These are phyloP conservation scores for Paraconiothyrium brasiliense DNA, from an alignment of 2,329 filamentous ascomycete species.

Conservation along the genomic window DNA sequence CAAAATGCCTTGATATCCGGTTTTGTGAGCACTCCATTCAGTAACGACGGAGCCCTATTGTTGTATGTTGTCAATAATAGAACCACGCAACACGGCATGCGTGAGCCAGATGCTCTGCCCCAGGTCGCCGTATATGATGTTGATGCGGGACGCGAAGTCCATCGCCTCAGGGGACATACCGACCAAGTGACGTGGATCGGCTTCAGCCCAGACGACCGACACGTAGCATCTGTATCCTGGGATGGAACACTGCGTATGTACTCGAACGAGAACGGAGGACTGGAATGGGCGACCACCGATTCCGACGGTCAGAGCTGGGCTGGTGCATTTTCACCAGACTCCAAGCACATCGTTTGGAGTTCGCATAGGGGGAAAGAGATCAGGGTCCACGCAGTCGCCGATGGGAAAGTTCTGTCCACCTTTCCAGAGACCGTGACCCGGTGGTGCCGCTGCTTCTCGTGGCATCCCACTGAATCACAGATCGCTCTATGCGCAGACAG, in stretches of 20 bases:
- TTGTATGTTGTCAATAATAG: conserved; percentile 28
- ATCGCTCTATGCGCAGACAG: conserved; percentile 33
- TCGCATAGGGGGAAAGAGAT: conserved; percentile 24
- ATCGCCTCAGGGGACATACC: conserved; percentile 35
- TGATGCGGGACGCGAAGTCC: conserved; percentile 22
- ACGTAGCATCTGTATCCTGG: conserved; percentile 39
- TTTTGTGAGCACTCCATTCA: conserved; percentile 30
- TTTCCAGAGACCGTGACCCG: conserved; percentile 23
- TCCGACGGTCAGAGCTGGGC: conserved; percentile 33
- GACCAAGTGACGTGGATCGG: conserved; percentile 39
- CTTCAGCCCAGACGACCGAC: conserved; percentile 33
- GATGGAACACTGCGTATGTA: conserved; percentile 43
- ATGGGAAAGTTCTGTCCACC: conserved; percentile 25
- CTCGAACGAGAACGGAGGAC: conserved; percentile 25
- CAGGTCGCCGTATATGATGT: conserved; percentile 33
- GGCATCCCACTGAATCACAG: conserved; percentile 35
- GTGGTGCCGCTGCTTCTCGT: conserved; percentile 35
- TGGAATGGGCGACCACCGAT: conserved; percentile 31
- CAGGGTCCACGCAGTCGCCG: conserved; percentile 28
- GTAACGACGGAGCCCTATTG: conserved; percentile 29
- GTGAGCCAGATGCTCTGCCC: conserved; percentile 16
- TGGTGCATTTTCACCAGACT: conserved; percentile 38
- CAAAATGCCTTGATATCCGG: conserved; percentile 23
- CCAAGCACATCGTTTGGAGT: conserved; percentile 37
- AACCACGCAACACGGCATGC: conserved; percentile 23